Conservation (phyloP, 192 early-diverging fungal genomes). For the Allomyces macrogynus region DNA sequence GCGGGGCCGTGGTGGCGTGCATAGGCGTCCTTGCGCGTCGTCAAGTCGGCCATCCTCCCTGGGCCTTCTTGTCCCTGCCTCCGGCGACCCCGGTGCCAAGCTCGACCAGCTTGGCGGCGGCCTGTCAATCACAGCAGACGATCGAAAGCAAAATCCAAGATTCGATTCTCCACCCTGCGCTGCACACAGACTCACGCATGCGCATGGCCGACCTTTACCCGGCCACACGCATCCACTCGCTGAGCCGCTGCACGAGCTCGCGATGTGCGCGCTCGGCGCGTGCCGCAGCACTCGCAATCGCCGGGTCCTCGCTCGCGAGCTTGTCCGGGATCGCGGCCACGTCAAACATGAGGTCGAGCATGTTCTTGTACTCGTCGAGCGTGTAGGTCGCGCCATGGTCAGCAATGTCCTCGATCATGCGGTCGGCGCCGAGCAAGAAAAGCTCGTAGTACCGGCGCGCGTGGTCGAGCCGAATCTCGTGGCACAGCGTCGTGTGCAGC, state of each 20-base stretch:
- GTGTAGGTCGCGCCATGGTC: slow-evolving; percentile 37
- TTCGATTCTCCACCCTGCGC: too few relatives aligned
- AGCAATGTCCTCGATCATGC: slow-evolving; percentile 33
- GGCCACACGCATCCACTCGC: too few relatives aligned
- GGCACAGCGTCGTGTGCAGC: slow-evolving; percentile 20
- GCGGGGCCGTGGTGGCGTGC: too few relatives aligned
- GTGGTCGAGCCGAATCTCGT: slow-evolving; percentile 43
- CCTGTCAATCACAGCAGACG: too few relatives aligned
- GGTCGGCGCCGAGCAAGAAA: slow-evolving; percentile 33
- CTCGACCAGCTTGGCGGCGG: too few relatives aligned
- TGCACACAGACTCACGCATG: too few relatives aligned
- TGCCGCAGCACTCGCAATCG: neutral
- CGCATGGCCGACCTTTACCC: too few relatives aligned
- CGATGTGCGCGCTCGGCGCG: neutral
- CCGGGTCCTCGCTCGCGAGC: neutral
- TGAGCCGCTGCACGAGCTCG: neutral
- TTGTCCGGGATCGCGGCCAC: slow-evolving; percentile 3
- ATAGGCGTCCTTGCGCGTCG: too few relatives aligned
- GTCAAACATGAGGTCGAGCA: slow-evolving; percentile 48
- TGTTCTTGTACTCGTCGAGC: slow-evolving; percentile 61
- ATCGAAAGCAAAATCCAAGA: too few relatives aligned
- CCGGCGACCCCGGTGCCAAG: too few relatives aligned
- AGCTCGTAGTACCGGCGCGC: slow-evolving; percentile 57
- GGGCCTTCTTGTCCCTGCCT: too few relatives aligned
- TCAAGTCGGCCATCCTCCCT: too few relatives aligned